phyloP scores from a whole-genome alignment of 1,284 basidiomycete species.

The Austropuccinia psidii region DNA sequence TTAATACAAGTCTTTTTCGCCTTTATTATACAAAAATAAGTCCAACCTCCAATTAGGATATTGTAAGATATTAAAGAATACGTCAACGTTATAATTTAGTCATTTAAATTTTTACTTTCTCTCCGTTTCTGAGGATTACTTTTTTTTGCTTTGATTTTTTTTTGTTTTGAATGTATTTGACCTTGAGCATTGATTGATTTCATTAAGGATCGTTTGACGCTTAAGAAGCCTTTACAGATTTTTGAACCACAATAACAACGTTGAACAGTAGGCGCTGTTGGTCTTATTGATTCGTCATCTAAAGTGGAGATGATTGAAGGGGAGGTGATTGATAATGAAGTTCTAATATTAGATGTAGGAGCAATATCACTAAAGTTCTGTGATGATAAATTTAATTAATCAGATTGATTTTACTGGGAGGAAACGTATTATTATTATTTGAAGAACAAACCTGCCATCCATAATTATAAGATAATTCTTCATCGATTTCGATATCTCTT shows the following conservation, averaged over 20 bases:
- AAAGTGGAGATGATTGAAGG: neutral
- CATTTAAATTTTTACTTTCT: no score
- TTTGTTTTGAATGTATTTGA: no score
- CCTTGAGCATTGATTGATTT: no score
- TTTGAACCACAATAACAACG: slow-evolving; percentile 29
- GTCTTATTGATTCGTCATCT: neutral
- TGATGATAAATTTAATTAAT: neutral
- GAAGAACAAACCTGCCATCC: slow-evolving; percentile 18
- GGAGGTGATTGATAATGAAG: no score
- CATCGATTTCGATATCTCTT: slow-evolving; percentile 26
- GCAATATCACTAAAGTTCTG: slow-evolving; percentile 35
- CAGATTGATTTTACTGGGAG: neutral
- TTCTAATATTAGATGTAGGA: slow-evolving; percentile 28
- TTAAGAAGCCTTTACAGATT: slow-evolving; percentile 28
- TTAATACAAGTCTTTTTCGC: no score
- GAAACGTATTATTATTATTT: neutral
- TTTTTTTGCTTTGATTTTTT: no score
- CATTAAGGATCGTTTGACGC: neutral
- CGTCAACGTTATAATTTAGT: no score
- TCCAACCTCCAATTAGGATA: no score
- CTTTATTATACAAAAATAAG: no score
- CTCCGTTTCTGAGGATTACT: no score
- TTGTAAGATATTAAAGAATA: no score
- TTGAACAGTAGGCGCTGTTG: slow-evolving; percentile 29
- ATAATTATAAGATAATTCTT: slow-evolving; percentile 33